Conservation (phyloP, 2,329 filamentous ascomycete genomes). For the Fusarium bulbicola region DNA sequence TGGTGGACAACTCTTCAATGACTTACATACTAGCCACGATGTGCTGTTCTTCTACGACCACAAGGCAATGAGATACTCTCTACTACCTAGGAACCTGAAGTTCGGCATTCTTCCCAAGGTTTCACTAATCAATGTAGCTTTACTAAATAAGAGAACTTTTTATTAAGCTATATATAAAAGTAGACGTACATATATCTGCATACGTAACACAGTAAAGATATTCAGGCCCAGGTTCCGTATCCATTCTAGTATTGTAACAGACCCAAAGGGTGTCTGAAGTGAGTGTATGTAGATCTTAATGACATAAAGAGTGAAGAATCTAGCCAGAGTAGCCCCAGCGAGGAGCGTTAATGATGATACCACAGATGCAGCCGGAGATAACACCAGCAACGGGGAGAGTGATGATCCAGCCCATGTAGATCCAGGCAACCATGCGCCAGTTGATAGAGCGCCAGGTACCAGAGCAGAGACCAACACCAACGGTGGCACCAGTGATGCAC, state of each 20-base stretch:
- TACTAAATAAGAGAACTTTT: neutral
- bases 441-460: slow-evolving; percentile 68
- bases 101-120: neutral
- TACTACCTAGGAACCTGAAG: fast-evolving
- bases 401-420: slow-evolving; percentile 69
- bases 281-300: neutral
- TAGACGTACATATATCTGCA: neutral
- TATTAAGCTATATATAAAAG: neutral
- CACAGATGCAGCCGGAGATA: slow-evolving; percentile 68
- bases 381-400: slow-evolving; percentile 67
- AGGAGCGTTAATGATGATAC: slow-evolving; percentile 70
- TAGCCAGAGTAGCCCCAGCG: slow-evolving; percentile 50
- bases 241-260: slow-evolving; percentile 1
- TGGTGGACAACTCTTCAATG: too few relatives aligned
- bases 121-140: fast-evolving
- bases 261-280: neutral
- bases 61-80: too few relatives aligned
- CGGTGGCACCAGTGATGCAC: slow-evolving; percentile 70
- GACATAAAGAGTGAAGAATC: neutral
- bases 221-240: neutral
- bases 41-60: fast-evolving
- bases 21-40: too few relatives aligned
- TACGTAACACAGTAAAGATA: neutral
- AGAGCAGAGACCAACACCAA: slow-evolving; percentile 70
- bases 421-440: slow-evolving; percentile 70